Base-by-base conservation (phyloP, 176 grass and related monocot species). In the Triticum urartu region DNA sequence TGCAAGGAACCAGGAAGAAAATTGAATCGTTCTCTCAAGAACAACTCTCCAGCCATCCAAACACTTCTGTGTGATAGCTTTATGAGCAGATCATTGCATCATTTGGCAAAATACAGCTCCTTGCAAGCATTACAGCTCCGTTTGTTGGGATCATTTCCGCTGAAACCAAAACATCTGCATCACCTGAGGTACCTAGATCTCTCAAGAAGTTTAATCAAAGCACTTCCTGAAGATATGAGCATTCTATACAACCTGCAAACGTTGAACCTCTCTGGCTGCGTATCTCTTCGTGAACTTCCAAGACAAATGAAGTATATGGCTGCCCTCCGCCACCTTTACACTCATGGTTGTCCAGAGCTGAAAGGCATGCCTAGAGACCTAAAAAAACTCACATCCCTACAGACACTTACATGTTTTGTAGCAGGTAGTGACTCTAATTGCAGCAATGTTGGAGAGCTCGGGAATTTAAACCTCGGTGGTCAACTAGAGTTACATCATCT, bases 281-380 rank as follows among this genome's bases (percentile, higher is more conserved):
- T 2, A 9, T 22, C 1, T 72, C 68, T 72, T 72, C 0, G 36
- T 40, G 17, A 9, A 72, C 68, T 45, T 47, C 78, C 85, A 63
- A 52, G 48, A 9, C 38, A 73, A 47, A 81, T 82, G 85, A 66
- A 52, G 72, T 87, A 81, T 43, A 65, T 87, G 85, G 62, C 21
- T 0, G 48, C 12, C 11, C 84, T 86, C 59, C 38, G 63, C 0
- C 84, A 86, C 69, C 39, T 86, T 6, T 80, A 68, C n/a, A 79
- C 70, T 58, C 21, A 61, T 36, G 1, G 12, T 0, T 72, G 42
- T 39, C 0, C 1, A 36, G 3, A 10, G 0, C 65, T 87, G 47
- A 33, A 15, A 18, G 21, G 39, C 25, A 80, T 87, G 84, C 76
- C 84, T 28, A 0, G 17, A 26, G 74, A 36, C 26, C 24, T 87